Percentiles rank a stretch among this genome's conserved stretches.
Evolutionary conservation across 2,329 filamentous ascomycete species (phyloP).

Genomic region (Nigrospora oryzae): DNA sequence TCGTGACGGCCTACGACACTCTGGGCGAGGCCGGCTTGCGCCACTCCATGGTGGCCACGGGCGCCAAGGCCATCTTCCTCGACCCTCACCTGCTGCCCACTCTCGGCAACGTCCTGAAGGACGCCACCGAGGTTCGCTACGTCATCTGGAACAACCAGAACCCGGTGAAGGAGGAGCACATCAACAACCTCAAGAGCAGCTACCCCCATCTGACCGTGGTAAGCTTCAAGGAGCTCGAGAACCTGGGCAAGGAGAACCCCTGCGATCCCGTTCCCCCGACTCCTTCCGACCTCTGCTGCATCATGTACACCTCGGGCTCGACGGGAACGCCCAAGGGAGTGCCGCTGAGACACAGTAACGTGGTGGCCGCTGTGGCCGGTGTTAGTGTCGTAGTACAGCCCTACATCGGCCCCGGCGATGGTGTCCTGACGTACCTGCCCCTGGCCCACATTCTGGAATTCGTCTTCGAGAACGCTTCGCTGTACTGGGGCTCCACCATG

Average conservation of each 20-base stretch:
- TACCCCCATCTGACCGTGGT: conserved; percentile 37
- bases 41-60: conserved; percentile 64
- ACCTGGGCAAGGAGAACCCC: conserved; percentile 52
- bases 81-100: conserved; percentile 62
- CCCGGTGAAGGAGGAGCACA: conserved; percentile 39
- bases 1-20: conserved; percentile 72
- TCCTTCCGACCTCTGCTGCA: conserved; percentile 69
- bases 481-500: conserved; percentile 84
- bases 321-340: conserved; percentile 80
- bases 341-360: conserved; percentile 64
- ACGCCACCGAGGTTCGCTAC: conserved; percentile 38
- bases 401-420: conserved; percentile 70
- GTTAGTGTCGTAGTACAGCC: conserved; percentile 68
- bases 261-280: conserved; percentile 60
- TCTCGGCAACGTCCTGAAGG: conserved; percentile 43
- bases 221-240: conserved; percentile 41
- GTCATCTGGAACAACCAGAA: conserved; percentile 49
- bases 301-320: conserved; percentile 68
- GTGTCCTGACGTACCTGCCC: conserved; percentile 75
- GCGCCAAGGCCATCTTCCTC: conserved; percentile 63
- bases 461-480: conserved; percentile 75
- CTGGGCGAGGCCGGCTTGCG: conserved; percentile 64
- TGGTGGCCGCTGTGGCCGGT: conserved; percentile 70
- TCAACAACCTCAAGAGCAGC: conserved; percentile 40
- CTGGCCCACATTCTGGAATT: conserved; percentile 86